phyloP scores from a whole-genome alignment of 331 rosid species.

The Malus hybrid region DNA sequence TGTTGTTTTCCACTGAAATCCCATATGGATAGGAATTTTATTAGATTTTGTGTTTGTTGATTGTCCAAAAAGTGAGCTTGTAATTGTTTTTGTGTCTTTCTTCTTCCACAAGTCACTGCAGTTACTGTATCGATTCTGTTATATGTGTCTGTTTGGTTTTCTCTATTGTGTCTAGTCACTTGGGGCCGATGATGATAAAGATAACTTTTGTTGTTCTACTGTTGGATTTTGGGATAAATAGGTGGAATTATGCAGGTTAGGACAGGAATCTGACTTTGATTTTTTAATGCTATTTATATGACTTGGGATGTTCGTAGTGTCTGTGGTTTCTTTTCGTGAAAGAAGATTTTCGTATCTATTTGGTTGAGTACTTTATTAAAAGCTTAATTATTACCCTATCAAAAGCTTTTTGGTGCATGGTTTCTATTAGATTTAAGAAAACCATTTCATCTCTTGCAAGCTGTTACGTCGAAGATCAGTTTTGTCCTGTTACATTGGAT shows the following conservation, averaged over 20 bases:
- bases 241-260: neutral
- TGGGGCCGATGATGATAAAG: neutral
- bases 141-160: too few species aligned
- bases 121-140: too few species aligned
- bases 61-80: too few species aligned
- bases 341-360: neutral
- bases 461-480: neutral
- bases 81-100: too few species aligned
- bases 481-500: neutral
- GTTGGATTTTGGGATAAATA: too few species aligned
- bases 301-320: neutral
- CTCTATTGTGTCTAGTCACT: neutral
- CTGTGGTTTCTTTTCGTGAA: neutral
- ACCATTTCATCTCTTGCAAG: neutral
- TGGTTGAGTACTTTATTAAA: neutral
- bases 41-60: neutral
- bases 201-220: neutral
- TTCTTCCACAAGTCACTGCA: too few species aligned
- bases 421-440: too few species aligned
- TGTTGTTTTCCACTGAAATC: neutral
- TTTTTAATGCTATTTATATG: neutral
- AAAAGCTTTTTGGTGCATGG: neutral
- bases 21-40: neutral
- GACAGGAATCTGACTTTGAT: neutral
- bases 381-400: neutral